phyloP scores from a whole-genome alignment of 495 filamentous ascomycete species.

The Aspergillus diversus region DNA sequence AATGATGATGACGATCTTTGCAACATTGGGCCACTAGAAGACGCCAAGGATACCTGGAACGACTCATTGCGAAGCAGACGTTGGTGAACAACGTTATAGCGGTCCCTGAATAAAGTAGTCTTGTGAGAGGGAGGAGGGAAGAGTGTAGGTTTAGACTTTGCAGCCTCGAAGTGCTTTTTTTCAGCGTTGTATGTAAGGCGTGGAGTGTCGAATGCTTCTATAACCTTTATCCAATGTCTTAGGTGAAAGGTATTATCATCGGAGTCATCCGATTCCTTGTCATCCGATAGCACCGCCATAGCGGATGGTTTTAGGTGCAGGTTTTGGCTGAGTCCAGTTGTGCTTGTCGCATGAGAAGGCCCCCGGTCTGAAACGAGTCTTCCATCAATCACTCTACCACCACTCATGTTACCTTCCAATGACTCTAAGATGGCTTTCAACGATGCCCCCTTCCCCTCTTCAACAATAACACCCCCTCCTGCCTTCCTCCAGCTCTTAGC shows the following conservation, averaged over 20 bases:
- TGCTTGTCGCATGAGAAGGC: conserved; percentile 20
- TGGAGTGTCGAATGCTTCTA: conserved; percentile 84
- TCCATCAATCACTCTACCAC: conserved; percentile 63
- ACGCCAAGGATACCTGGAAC: conserved; percentile 76
- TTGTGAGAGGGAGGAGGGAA: conserved; percentile 82
- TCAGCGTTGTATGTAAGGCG: conserved; percentile 79
- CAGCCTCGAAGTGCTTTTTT: conserved; percentile 89
- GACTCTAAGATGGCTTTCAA: conserved; percentile 80
- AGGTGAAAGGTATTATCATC: conserved; percentile 61
- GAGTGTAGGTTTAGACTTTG: conserved; percentile 68
- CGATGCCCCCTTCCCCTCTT: conserved; percentile 71
- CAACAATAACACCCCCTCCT: conserved; percentile 83
- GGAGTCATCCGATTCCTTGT: conserved; percentile 64
- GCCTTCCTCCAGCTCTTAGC: conserved; percentile 87
- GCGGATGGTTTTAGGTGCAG: conserved; percentile 24
- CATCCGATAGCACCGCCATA: conserved; percentile 33
- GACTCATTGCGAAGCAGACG: conserved; percentile 89
- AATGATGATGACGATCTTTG: conserved; percentile 60
- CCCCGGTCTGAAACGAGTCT: conserved; percentile 31
- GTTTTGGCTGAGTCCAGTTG: conserved; percentile 18
- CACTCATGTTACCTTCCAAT: conserved; percentile 81
- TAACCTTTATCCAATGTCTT: conserved; percentile 75
- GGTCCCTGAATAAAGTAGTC: conserved; percentile 81
- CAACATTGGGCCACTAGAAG: conserved; percentile 46
- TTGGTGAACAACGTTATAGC: conserved; percentile 89